Conservation (phyloP, 257 asterid genomes). For the Oldenlandia corymbosa region DNA sequence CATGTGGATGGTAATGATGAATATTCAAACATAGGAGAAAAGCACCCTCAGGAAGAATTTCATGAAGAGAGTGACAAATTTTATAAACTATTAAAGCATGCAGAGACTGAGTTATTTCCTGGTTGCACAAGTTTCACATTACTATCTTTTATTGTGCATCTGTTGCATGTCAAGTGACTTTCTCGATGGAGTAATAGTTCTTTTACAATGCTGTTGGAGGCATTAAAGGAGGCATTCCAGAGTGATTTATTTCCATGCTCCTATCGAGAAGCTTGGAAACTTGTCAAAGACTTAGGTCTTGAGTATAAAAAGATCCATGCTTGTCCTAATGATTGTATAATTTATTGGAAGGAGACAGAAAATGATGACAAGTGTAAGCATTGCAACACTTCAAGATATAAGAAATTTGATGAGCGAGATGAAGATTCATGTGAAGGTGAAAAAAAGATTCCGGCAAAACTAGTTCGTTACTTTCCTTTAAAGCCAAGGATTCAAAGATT, state of each 20-base stretch:
- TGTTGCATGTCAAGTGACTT: background rate
- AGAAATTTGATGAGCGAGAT: background rate
- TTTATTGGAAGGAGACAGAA: background rate
- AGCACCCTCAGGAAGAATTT: too few relatives aligned
- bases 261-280: background rate
- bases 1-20: too few relatives aligned
- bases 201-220: background rate
- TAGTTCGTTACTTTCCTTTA: slow-evolving; percentile 1
- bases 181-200: background rate
- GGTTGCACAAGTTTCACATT: background rate
- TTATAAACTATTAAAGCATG: background rate
- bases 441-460: background rate
- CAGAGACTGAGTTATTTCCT: background rate
- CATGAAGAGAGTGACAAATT: background rate
- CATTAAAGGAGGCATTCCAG: slow-evolving; percentile 2
- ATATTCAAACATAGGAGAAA: too few relatives aligned
- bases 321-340: slow-evolving; percentile 10
- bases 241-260: background rate
- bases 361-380: background rate
- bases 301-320: slow-evolving; percentile 8
- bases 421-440: background rate
- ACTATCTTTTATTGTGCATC: background rate
- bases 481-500: slow-evolving; percentile 7
- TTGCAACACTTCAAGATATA: background rate
- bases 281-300: background rate